phyloP scores from a whole-genome alignment of 495 filamentous ascomycete genomes.

The Penicillium tannophilum region DNA sequence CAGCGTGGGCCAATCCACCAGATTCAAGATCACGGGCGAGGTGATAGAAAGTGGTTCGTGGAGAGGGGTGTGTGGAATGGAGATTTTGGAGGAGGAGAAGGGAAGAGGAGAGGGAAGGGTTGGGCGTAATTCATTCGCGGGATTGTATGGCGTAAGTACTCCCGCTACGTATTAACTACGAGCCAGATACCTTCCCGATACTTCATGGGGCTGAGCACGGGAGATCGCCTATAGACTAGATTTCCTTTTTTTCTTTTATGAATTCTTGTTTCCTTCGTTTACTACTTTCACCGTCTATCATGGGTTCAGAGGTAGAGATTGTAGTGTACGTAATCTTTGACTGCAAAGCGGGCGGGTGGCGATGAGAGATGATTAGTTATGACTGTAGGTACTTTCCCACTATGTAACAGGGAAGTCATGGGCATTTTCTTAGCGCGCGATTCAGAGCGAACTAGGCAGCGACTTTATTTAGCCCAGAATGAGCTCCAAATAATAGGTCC shows the following conservation, averaged over 20 bases:
- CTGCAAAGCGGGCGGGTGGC: slow-evolving; percentile 15
- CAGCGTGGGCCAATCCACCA: slow-evolving; percentile 18
- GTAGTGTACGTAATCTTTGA: slow-evolving; percentile 21
- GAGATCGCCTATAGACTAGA: slow-evolving; percentile 15
- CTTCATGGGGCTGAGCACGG: slow-evolving; percentile 32
- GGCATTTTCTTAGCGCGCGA: not conserved
- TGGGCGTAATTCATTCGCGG: slow-evolving; percentile 17
- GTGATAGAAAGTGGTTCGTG: slow-evolving; percentile 12
- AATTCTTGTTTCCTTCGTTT: not conserved
- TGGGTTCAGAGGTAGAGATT: not conserved
- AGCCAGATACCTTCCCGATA: slow-evolving; percentile 21
- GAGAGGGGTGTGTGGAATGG: slow-evolving; percentile 18
- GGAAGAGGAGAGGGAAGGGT: slow-evolving; percentile 26
- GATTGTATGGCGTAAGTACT: slow-evolving; percentile 26
- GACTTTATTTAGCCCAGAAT: not conserved
- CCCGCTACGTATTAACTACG: slow-evolving; percentile 26
- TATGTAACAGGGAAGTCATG: not conserved
- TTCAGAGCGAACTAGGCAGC: slow-evolving; percentile 8
- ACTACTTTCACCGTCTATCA: not conserved
- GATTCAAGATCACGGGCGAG: slow-evolving; percentile 15
- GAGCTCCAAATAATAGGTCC: not conserved
- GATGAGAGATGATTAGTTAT: slow-evolving; percentile 5
- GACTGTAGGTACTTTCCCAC: not conserved
- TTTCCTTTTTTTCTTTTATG: not conserved
- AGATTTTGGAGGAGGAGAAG: slow-evolving; percentile 26